Evolutionary conservation across 2,329 filamentous ascomycete genomes (phyloP), one percentile per base, ranked within the genome.

Genomic region (Alternaria burnsii): DNA sequence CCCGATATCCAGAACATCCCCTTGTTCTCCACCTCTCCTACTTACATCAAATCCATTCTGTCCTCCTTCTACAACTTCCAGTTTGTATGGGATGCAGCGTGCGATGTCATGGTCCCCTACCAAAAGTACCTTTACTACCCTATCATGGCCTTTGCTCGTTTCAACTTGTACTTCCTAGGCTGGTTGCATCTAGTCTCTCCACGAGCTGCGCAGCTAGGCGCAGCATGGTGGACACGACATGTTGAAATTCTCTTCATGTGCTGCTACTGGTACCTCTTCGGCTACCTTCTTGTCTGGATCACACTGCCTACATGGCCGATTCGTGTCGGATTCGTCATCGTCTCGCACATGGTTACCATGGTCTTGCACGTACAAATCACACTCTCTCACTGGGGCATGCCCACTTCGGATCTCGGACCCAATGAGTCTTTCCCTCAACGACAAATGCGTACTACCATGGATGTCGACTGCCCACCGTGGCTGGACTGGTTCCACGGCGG

Each of bases 381-480:
- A 0, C 86, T 97, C 18, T 95, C 91, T 2, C 93, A 97, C 79
- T 97, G 96, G 78, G 92, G 92, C 67, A 97, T 97, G 93, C 94
- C 91, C 69, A 97, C 93, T 0, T 86, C 91, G 11, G 92, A 97
- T 71, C 84, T 97, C 12, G 94, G 94, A 0, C 88, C 91, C 1
- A 84, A 89, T 52, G 93, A 97, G 76, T 95, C 91, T 0, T 97
- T 97, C 77, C 88, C 93, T 0, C 93, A 97, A 79, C 91, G 90
- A 77, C 95, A 96, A 90, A 84, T 97, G 46, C 89, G 94, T 68
- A 97, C 93, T 1, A 97, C 93, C 12, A 97, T 97, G 93, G 93
- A 97, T 66, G 89, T 97, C 22, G 92, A 95, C 75, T 97, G 93
- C 73, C 92, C 93, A 10, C 28, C 86, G 12, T 97, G 93, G 93